Evolutionary conservation across 2,329 filamentous ascomycete species (phyloP).

Genomic region (Trematosphaeria pertusa): DNA sequence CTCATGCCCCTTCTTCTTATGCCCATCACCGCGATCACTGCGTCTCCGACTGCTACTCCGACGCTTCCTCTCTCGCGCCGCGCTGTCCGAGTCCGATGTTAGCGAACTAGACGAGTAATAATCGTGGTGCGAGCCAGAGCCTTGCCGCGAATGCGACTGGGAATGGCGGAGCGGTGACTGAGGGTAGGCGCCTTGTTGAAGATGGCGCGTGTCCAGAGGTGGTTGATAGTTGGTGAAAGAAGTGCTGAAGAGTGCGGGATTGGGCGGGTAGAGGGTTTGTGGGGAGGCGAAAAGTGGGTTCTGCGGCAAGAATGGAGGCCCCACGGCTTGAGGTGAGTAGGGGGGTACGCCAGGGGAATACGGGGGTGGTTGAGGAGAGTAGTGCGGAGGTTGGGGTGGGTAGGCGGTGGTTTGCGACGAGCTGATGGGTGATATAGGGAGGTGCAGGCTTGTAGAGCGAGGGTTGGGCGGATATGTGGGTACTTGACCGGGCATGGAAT

Average conservation of each 20-base stretch:
- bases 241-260: not conserved
- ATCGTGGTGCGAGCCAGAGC: constrained; percentile 11
- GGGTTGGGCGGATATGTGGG: constrained; percentile 19
- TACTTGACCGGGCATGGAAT: constrained; percentile 31
- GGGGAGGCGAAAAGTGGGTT: constrained; percentile 8
- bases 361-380: constrained; percentile 6
- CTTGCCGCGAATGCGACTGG: not conserved
- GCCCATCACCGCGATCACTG: constrained; percentile 9
- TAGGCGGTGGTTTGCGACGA: constrained; percentile 10
- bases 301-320: constrained; percentile 7
- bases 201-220: constrained; percentile 10
- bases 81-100: constrained; percentile 34
- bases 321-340: constrained; percentile 11
- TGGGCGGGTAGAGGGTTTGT: constrained; percentile 6
- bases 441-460: constrained; percentile 22
- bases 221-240: constrained; percentile 9
- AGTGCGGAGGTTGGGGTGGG: constrained; percentile 7
- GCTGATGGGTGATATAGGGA: constrained; percentile 17
- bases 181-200: constrained; percentile 11
- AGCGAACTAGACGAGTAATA: constrained; percentile 19
- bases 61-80: constrained; percentile 15
- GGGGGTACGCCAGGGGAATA: constrained; percentile 7
- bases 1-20: constrained; percentile 29
- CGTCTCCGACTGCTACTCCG: constrained; percentile 22
- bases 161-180: constrained; percentile 28